Evolutionary conservation across 73 alveolate species (phyloP).

Genomic region (Paramecium sexaurelia): DNA sequence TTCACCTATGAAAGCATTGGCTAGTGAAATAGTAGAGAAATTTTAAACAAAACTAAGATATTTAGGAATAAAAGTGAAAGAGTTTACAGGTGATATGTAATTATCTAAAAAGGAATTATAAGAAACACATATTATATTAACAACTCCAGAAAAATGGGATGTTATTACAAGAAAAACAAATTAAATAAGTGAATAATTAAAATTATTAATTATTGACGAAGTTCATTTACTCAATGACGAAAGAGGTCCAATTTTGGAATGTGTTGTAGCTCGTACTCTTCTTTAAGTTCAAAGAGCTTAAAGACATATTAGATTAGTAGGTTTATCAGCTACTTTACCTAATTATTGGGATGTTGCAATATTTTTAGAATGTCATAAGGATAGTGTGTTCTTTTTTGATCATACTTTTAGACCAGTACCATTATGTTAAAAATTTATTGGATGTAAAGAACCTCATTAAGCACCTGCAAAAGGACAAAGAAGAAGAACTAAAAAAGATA

Average conservation of each 20-base stretch:
- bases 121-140: conserved; percentile 97
- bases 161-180: conserved; percentile 63
- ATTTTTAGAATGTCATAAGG: conserved; percentile 92
- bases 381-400: conserved; percentile 93
- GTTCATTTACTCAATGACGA: conserved; percentile 99
- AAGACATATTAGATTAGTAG: conserved; percentile 93
- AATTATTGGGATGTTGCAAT: conserved; percentile 98
- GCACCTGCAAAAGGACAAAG: conserved; percentile 59
- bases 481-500: conserved; percentile 70
- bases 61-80: conserved; percentile 94
- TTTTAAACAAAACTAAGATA: conserved; percentile 87
- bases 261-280: conserved; percentile 98
- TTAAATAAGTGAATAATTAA: conserved; percentile 68
- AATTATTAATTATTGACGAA: conserved; percentile 98
- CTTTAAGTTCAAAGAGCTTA: conserved; percentile 84
- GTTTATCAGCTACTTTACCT: conserved; percentile 99
- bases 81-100: conserved; percentile 99
- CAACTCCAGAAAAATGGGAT: conserved; percentile 99
- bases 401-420: conserved; percentile 98
- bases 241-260: conserved; percentile 99
- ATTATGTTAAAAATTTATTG: conserved; percentile 95
- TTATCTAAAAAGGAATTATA: conserved; percentile 91
- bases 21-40: conserved; percentile 93
- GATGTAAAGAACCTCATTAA: conserved; percentile 83
- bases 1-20: conserved; percentile 99